Evolutionary conservation across 495 filamentous ascomycete species (phyloP).

Genomic region (Podospora anserina): DNA sequence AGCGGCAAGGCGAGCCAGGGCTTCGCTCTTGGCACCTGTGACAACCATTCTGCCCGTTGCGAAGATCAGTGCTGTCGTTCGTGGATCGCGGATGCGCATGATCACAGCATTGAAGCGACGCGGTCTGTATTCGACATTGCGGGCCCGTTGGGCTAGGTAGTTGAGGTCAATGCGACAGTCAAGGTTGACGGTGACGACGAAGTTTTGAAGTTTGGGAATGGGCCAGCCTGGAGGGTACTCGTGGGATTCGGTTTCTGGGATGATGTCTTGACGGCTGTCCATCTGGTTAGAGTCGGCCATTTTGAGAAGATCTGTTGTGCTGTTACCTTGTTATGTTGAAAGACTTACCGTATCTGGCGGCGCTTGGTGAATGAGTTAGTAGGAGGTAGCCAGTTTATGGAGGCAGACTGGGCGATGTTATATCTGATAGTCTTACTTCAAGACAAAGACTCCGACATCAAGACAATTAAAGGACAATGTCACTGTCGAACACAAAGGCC

Average conservation of each 20-base stretch:
- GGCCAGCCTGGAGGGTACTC: conserved; percentile 23
- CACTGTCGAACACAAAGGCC: not conserved
- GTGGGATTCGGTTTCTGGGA: conserved; percentile 1
- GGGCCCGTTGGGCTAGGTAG: conserved; percentile 88
- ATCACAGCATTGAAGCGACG: conserved; percentile 97
- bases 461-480: not conserved
- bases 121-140: conserved; percentile 96
- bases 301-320: not conserved
- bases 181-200: conserved; percentile 95
- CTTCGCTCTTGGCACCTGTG: conserved; percentile 91
- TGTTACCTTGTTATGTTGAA: not conserved
- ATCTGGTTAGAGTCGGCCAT: not conserved
- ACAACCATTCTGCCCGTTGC: conserved; percentile 98
- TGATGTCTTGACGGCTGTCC: not conserved
- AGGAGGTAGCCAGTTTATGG: not conserved
- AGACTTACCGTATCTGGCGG: not conserved
- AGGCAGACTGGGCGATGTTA: not conserved
- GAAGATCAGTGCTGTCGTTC: conserved; percentile 94
- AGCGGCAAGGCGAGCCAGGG: conserved; percentile 87
- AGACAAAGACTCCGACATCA: no score
- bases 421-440: no score
- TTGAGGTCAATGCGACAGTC: conserved; percentile 92
- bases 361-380: not conserved
- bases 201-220: conserved; percentile 53
- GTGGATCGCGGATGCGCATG: conserved; percentile 97